Base-by-base conservation (phyloP, 129 eudicot genomes). In the Lactuca sativa region DNA sequence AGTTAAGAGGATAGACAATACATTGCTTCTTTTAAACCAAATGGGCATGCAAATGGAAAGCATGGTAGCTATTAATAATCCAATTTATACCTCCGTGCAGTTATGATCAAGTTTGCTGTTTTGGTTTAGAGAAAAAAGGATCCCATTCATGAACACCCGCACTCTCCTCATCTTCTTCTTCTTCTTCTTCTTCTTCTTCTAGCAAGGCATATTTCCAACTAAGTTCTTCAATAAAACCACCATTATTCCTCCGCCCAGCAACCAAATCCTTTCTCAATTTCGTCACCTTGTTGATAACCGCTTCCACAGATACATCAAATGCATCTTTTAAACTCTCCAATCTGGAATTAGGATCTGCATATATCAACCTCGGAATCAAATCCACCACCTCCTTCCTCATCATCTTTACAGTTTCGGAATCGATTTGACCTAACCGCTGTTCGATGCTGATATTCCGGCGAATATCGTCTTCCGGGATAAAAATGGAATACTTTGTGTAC, bases 321-420 rank as follows among this genome's bases (percentile, higher is more conserved):
- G 99, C 97, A 54, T 93, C 99, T 61, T 84, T 77, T 9, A 76
- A 55, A 10, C 89, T 85, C 84, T 87, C 93, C 78, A 93, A 62
- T 82, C 83, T 87, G 32, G 97, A 93, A 9, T 90, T 87, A 37
- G 97, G 98, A 77, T 93, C 95, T 0, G 95, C 99, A 32, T 93
- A 93, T 17, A 90, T 81, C 71, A 93, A 56, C 67, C 64, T 71
- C 4, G 99, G 99, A 10, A 90, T 93, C 48, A 93, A 84, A 67
- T 48, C 82, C 63, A 87, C 82, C 37, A 90, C 99, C 77, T 69
- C 86, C 65, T 82, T 95, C 47, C 99, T 83, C 96, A 93, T 83
- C 76, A 59, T 67, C 74, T 76, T 67, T 58, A 90, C 83, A 78
- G 79, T 79, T 54, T 85, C 84, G 0, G 72, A 68, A 57, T 96